Conservation (phyloP, 805 yeast species). For the Ogataea paraovalis region DNA sequence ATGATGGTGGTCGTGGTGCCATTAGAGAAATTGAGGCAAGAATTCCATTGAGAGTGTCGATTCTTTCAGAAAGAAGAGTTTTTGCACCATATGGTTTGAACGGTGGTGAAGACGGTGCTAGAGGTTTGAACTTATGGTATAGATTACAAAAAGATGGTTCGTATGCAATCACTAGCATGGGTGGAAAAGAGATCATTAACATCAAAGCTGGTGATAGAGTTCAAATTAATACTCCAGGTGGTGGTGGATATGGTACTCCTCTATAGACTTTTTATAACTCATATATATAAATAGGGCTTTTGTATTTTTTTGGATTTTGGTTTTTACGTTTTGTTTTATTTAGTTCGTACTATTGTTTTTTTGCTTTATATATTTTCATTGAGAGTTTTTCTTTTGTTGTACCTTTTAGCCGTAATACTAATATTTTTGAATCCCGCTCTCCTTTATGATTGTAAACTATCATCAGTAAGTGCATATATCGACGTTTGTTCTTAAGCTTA, state of each 20-base stretch:
- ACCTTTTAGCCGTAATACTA: too few relatives aligned
- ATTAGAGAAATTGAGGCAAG: slow-evolving; percentile 41
- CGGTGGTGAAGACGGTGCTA: slow-evolving; percentile 40
- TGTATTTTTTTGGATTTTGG: neutral
- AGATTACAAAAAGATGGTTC: slow-evolving; percentile 14
- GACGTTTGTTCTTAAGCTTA: too few relatives aligned
- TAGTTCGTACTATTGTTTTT: neutral
- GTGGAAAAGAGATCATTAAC: slow-evolving; percentile 27
- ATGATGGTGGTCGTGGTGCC: slow-evolving; percentile 47
- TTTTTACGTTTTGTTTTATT: neutral
- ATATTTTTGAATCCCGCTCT: too few relatives aligned
- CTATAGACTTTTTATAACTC: neutral
- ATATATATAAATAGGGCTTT: too few relatives aligned
- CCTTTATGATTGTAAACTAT: too few relatives aligned
- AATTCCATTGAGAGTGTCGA: slow-evolving; percentile 33
- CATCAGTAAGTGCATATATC: too few relatives aligned
- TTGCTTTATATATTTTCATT: too few relatives aligned
- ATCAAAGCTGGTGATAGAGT: slow-evolving; percentile 29
- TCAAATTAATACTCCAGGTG: slow-evolving; percentile 33
- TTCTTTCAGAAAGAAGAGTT: slow-evolving; percentile 41
- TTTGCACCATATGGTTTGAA: slow-evolving; percentile 43
- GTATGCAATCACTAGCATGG: slow-evolving; percentile 24
- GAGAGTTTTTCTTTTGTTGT: too few relatives aligned
- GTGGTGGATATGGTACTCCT: slow-evolving; percentile 34
- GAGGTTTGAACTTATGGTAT: slow-evolving; percentile 34